Conservation (phyloP, 2,329 filamentous ascomycete species). For the Cladosporium sp. region DNA sequence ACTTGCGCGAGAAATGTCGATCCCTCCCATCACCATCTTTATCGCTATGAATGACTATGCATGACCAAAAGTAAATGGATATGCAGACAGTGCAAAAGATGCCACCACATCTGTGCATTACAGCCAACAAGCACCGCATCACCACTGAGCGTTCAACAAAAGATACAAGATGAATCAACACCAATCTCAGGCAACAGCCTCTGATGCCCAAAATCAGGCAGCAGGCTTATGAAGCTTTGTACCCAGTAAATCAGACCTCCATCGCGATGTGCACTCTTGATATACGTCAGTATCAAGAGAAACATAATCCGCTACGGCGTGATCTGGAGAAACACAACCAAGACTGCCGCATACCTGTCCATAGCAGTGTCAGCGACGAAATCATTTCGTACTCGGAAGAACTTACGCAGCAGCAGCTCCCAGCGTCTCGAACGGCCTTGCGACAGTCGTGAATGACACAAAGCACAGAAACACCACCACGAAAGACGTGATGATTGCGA, state of each 20-base stretch:
- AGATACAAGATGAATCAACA: background rate
- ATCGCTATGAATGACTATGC: too few relatives aligned
- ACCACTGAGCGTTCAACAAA: background rate
- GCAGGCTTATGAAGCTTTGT: too few relatives aligned
- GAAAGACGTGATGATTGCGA: conserved; percentile 4
- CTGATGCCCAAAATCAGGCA: too few relatives aligned
- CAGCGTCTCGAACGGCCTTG: background rate
- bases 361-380: background rate
- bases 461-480: background rate
- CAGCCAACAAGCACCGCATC: background rate
- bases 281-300: background rate
- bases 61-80: too few relatives aligned
- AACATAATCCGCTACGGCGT: background rate
- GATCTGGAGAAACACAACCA: background rate
- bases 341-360: background rate
- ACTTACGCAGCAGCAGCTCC: background rate
- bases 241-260: too few relatives aligned
- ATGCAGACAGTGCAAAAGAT: too few relatives aligned
- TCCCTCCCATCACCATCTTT: too few relatives aligned
- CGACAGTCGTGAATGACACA: background rate
- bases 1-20: too few relatives aligned
- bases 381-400: background rate
- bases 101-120: background rate
- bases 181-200: too few relatives aligned
- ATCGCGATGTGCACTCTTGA: too few relatives aligned